These are phyloP conservation scores for Hepatocystis sp. DNA, from an alignment of 169 alveolate genomes.

Conservation along the genomic window DNA sequence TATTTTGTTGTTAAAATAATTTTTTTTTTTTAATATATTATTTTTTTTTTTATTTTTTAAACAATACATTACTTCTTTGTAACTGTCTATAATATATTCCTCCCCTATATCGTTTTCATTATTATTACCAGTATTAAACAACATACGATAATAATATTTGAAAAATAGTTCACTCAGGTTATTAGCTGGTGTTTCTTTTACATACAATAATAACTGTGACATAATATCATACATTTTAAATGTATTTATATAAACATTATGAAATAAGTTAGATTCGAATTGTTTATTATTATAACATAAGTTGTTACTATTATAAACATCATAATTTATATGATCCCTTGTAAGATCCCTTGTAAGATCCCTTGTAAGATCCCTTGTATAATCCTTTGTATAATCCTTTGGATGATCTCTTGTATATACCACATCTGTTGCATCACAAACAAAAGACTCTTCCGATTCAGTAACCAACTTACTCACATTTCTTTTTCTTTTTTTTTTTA, in stretches of 20 bases:
- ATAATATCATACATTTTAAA: conserved; percentile 17
- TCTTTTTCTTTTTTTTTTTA: conserved; percentile 18
- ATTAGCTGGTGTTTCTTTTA: conserved; percentile 14
- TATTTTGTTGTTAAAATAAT: no score
- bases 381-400: no score
- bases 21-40: no score
- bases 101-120: neutral
- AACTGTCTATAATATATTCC: no score
- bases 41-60: no score
- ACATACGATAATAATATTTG: neutral
- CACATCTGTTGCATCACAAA: no score
- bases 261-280: conserved; percentile 7
- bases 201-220: conserved; percentile 27
- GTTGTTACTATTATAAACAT: no score
- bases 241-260: conserved; percentile 5
- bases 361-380: no score
- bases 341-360: no score
- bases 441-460: conserved; percentile 8
- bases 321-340: no score
- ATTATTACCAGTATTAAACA: neutral
- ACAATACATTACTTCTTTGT: no score
- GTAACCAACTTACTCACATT: conserved; percentile 16
- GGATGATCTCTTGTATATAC: no score
- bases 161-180: conserved; percentile 10
- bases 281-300: neutral